Percentiles rank a stretch among this genome's conserved stretches.
Conservation (phyloP, 495 filamentous ascomycete genomes). For the Glonium stellatum region DNA sequence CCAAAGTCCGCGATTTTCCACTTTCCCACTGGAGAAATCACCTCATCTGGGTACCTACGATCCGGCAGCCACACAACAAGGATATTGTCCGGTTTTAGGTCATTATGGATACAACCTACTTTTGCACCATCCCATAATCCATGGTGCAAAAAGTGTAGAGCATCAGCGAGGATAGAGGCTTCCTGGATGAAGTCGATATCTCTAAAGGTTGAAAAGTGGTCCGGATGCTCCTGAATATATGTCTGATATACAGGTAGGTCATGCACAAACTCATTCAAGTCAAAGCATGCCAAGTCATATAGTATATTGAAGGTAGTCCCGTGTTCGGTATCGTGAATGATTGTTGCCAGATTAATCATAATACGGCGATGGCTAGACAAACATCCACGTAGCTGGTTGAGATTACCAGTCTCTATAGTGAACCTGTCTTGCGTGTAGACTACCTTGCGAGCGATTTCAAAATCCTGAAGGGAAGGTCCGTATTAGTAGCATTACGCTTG, state of each 20-base stretch:
- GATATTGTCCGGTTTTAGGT: slow-evolving; percentile 14
- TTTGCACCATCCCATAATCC: not conserved
- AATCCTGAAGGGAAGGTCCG: no score
- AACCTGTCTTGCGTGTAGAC: no score
- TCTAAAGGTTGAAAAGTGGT: not conserved
- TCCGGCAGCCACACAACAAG: slow-evolving; percentile 7
- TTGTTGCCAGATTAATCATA: slow-evolving; percentile 13
- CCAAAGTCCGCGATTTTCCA: slow-evolving; percentile 16
- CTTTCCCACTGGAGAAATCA: slow-evolving; percentile 6
- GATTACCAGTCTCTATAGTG: slow-evolving; percentile 9
- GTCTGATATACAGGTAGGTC: no score
- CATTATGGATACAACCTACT: slow-evolving; percentile 3
- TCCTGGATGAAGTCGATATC: slow-evolving; percentile 6
- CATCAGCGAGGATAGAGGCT: slow-evolving; percentile 6
- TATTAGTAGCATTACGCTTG: no score
- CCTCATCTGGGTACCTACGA: not conserved
- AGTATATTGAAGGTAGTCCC: not conserved
- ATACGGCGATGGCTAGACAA: slow-evolving; percentile 6
- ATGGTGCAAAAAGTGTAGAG: slow-evolving; percentile 8
- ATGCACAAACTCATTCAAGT: no score
- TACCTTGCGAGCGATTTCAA: no score
- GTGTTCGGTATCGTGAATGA: not conserved
- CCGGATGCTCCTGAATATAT: no score
- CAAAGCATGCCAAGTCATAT: no score
- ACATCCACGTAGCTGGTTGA: slow-evolving; percentile 4